Evolutionary conservation across 2,329 filamentous ascomycete genomes (phyloP).

Genomic region (Ascosphaera apis): DNA sequence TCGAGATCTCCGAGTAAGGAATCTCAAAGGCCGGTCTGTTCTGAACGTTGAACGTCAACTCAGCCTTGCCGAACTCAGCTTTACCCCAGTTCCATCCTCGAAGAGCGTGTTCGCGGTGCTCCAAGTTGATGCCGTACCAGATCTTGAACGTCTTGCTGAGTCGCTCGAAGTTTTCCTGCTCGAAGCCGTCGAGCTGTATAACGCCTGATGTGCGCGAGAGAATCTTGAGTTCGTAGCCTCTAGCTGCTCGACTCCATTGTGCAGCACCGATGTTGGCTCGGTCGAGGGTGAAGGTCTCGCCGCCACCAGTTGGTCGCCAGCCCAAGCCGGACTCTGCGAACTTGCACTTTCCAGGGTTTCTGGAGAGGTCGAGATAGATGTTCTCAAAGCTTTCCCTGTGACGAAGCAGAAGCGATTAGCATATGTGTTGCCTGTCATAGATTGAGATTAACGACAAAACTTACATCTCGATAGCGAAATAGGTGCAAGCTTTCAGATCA

Average conservation of each 20-base stretch:
- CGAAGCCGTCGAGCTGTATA: slow-evolving; percentile 85
- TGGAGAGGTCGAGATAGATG: slow-evolving; percentile 89
- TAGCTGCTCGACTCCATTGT: slow-evolving; percentile 85
- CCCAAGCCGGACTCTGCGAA: slow-evolving; percentile 87
- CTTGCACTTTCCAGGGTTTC: slow-evolving; percentile 75
- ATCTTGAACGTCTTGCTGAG: slow-evolving; percentile 86
- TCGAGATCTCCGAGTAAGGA: slow-evolving; percentile 89
- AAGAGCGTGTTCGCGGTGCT: slow-evolving; percentile 80
- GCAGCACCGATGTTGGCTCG: slow-evolving; percentile 62
- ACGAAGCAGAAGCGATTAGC: neutral
- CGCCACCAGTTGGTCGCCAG: slow-evolving; percentile 74
- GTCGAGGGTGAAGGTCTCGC: slow-evolving; percentile 86
- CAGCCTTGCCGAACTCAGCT: slow-evolving; percentile 83
- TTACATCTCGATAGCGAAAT: neutral
- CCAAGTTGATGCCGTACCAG: slow-evolving; percentile 87
- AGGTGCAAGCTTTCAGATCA: too few relatives aligned
- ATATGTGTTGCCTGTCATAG: neutral
- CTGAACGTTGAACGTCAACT: slow-evolving; percentile 89
- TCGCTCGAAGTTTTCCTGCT: slow-evolving; percentile 83
- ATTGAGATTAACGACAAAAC: neutral
- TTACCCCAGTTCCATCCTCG: slow-evolving; percentile 99
- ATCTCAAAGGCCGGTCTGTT: slow-evolving; percentile 93
- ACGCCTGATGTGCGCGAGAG: slow-evolving; percentile 63
- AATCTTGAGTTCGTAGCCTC: slow-evolving; percentile 85
- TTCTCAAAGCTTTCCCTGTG: slow-evolving; percentile 84